Percentiles rank a stretch among this genome's conserved stretches.
Conservation (phyloP, 352 stramenopile species). For the Elongisporangium senticosum region DNA sequence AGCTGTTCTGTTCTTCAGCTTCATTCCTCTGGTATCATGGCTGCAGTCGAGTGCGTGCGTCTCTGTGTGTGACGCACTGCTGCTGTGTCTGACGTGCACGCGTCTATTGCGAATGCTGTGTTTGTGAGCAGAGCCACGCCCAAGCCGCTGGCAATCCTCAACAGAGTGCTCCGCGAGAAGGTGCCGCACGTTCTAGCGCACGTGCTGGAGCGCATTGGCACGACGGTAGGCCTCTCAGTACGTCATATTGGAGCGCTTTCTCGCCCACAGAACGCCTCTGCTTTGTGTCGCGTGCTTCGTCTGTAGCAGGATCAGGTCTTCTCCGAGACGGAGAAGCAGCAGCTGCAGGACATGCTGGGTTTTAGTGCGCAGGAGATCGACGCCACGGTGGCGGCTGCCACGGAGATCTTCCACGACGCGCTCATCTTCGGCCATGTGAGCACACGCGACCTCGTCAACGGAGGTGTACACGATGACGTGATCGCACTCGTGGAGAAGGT, state of each 20-base stretch:
- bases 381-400: constrained; percentile 20
- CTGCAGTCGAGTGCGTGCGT: constrained; percentile 4
- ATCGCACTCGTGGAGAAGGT: constrained; percentile 32
- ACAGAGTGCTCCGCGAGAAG: constrained; percentile 38
- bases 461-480: constrained; percentile 20
- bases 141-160: constrained; percentile 19
- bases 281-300: background rate
- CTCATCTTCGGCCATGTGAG: constrained; percentile 35
- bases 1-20: background rate
- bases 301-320: constrained; percentile 27
- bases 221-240: constrained; percentile 16
- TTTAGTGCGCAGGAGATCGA: constrained; percentile 38
- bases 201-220: constrained; percentile 47
- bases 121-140: background rate
- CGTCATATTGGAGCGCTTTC: background rate
- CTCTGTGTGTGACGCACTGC: background rate
- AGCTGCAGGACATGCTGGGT: constrained; percentile 38
- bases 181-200: constrained; percentile 44
- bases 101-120: background rate
- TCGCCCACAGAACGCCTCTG: background rate
- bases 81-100: no score
- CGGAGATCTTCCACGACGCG: constrained; percentile 33
- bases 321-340: constrained; percentile 31
- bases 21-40: background rate
- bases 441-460: constrained; percentile 15